These are phyloP conservation scores for Colletotrichum sp. DNA, from an alignment of 2,329 filamentous ascomycete genomes.

Conservation along the genomic window DNA sequence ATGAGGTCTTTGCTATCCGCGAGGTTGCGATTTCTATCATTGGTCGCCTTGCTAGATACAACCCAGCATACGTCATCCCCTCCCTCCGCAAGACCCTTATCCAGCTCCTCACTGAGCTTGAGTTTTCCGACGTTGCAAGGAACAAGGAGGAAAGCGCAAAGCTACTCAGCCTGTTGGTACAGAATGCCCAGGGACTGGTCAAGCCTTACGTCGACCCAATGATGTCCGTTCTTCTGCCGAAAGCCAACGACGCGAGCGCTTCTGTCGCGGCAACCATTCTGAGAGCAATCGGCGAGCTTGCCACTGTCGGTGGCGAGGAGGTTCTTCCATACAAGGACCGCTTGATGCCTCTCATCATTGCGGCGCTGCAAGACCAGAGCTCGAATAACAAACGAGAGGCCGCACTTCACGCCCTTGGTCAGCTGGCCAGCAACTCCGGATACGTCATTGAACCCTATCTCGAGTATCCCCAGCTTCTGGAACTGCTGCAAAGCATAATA, in stretches of 20 bases:
- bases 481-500: slow-evolving; percentile 92
- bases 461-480: slow-evolving; percentile 92
- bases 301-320: slow-evolving; percentile 90
- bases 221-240: slow-evolving; percentile 91
- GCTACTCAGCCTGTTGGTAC: slow-evolving; percentile 88
- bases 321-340: slow-evolving; percentile 91
- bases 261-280: slow-evolving; percentile 95
- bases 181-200: slow-evolving; percentile 90
- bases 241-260: slow-evolving; percentile 82
- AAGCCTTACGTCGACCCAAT: slow-evolving; percentile 98
- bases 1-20: slow-evolving; percentile 89
- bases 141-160: slow-evolving; percentile 98
- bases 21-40: slow-evolving; percentile 97
- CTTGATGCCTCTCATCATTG: slow-evolving; percentile 94
- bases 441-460: slow-evolving; percentile 97
- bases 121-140: slow-evolving; percentile 91
- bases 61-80: slow-evolving; percentile 97
- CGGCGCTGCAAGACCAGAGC: slow-evolving; percentile 91
- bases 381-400: slow-evolving; percentile 90
- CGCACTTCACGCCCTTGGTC: slow-evolving; percentile 86
- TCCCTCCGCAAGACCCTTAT: slow-evolving; percentile 93
- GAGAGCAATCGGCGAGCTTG: slow-evolving; percentile 91
- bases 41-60: slow-evolving; percentile 86
- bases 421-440: slow-evolving; percentile 93
- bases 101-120: slow-evolving; percentile 93